A percentile compares a stretch with the other conserved stretches of the same genome.
Evolutionary conservation across 805 yeast genomes (phyloP).

Genomic region (Metschnikowia colocasiae): DNA sequence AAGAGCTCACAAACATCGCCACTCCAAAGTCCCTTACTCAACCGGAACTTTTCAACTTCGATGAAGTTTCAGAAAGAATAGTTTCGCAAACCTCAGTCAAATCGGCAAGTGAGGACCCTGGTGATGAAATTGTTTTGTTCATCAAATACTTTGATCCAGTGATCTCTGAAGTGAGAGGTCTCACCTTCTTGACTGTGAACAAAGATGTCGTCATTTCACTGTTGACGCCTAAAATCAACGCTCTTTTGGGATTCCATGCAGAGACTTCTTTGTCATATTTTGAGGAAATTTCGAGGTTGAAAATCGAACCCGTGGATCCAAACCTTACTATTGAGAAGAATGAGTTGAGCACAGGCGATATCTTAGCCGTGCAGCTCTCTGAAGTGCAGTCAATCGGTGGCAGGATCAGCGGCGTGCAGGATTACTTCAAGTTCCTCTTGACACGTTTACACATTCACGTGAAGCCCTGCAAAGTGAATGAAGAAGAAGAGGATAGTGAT

Average conservation of each 20-base stretch:
- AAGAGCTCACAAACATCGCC: constrained; percentile 32
- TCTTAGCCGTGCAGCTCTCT: constrained; percentile 39
- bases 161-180: constrained; percentile 55
- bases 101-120: not conserved
- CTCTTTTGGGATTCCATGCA: constrained; percentile 38
- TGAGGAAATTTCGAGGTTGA: constrained; percentile 61
- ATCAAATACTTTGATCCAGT: constrained; percentile 65
- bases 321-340: constrained; percentile 46
- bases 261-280: constrained; percentile 36
- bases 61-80: constrained; percentile 17
- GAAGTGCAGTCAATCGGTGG: constrained; percentile 20
- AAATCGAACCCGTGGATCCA: constrained; percentile 44
- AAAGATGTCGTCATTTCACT: constrained; percentile 43
- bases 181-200: constrained; percentile 55
- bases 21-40: constrained; percentile 5
- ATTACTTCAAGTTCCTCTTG: constrained; percentile 51
- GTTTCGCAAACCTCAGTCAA: not conserved
- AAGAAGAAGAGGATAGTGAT: constrained; percentile 49
- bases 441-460: constrained; percentile 60
- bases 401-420: constrained; percentile 31
- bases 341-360: constrained; percentile 69
- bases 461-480: constrained; percentile 42
- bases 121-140: constrained; percentile 32
- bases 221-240: constrained; percentile 39
- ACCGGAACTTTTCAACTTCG: constrained; percentile 27